Percentiles rank a stretch among this genome's conserved stretches.
These are phyloP conservation scores for Cutaneotrichosporon cavernicola DNA, from an alignment of 1,284 basidiomycete genomes.

Conservation along the genomic window DNA sequence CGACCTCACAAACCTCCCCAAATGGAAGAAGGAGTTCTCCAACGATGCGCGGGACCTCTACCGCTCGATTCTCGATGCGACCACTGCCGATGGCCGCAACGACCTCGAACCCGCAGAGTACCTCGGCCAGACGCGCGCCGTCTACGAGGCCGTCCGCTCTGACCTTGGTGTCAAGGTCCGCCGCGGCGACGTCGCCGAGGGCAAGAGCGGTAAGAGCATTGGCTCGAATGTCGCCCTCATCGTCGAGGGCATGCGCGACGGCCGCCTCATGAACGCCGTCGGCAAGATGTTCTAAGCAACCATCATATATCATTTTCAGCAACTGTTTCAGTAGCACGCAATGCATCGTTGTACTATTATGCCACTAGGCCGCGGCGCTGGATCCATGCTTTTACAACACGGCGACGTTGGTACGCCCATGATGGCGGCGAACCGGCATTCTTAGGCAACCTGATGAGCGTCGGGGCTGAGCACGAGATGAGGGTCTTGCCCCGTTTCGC, in stretches of 20 bases:
- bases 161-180: slow-evolving; percentile 23
- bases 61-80: slow-evolving; percentile 15
- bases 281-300: slow-evolving; percentile 10
- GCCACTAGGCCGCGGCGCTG: no score
- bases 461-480: no score
- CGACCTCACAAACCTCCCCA: slow-evolving; percentile 8
- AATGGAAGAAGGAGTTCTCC: slow-evolving; percentile 22
- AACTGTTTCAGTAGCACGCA: background rate
- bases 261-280: slow-evolving; percentile 19
- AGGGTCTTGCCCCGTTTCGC: no score
- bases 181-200: slow-evolving; percentile 25
- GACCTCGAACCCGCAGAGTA: slow-evolving; percentile 12
- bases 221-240: slow-evolving; percentile 19
- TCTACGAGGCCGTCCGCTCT: slow-evolving; percentile 20
- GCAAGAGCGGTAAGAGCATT: slow-evolving; percentile 14
- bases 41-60: slow-evolving; percentile 15
- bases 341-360: slow-evolving; percentile 4
- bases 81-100: slow-evolving; percentile 8
- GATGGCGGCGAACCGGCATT: no score
- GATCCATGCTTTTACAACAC: no score
- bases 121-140: slow-evolving; percentile 19
- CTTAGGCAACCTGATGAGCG: no score
- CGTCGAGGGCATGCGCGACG: slow-evolving; percentile 27
- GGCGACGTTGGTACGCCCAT: no score
- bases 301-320: background rate